Evolutionary conservation across 2,329 filamentous ascomycete species (phyloP).

Genomic region (Fusarium buharicum): DNA sequence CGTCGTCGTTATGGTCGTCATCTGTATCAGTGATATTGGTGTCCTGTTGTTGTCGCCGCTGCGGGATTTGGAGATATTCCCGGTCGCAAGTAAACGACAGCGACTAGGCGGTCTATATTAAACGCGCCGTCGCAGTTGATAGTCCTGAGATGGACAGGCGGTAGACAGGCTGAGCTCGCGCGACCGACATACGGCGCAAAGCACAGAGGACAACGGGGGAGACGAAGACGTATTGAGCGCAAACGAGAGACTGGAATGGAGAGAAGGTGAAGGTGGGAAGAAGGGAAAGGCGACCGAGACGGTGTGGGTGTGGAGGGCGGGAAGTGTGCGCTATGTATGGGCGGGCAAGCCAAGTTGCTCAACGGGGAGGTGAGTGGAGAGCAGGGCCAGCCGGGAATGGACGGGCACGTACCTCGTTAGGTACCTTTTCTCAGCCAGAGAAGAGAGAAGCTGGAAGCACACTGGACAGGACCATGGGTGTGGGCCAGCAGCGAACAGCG

Average conservation of each 20-base stretch:
- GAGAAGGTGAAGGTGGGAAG: slow-evolving; percentile 47
- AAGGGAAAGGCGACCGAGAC: slow-evolving; percentile 40
- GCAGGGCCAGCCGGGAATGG: slow-evolving; percentile 31
- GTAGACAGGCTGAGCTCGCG: slow-evolving; percentile 33
- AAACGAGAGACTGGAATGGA: slow-evolving; percentile 51
- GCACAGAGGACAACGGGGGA: slow-evolving; percentile 33
- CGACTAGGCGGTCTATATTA: slow-evolving; percentile 20
- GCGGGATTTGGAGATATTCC: slow-evolving; percentile 17
- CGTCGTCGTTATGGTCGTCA: slow-evolving; percentile 20
- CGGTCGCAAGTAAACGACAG: slow-evolving; percentile 35
- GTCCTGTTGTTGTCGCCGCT: slow-evolving; percentile 29
- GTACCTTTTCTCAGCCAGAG: slow-evolving; percentile 14
- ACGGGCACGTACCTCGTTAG: slow-evolving; percentile 13
- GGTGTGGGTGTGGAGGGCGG: slow-evolving; percentile 43
- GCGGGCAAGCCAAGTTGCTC: slow-evolving; percentile 21
- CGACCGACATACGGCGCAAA: slow-evolving; percentile 37
- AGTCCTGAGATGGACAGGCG: slow-evolving; percentile 21
- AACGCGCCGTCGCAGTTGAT: slow-evolving; percentile 35
- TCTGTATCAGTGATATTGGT: slow-evolving; percentile 15
- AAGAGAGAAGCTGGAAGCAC: slow-evolving; percentile 17
- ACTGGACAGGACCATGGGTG: slow-evolving; percentile 34
- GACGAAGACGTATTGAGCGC: slow-evolving; percentile 40
- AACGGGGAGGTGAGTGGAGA: slow-evolving; percentile 25
- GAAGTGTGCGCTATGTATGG: slow-evolving; percentile 44
- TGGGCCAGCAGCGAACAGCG: slow-evolving; percentile 44